Conservation (phyloP, 1,284 basidiomycete species). For the Ceratobasidium sp. region DNA sequence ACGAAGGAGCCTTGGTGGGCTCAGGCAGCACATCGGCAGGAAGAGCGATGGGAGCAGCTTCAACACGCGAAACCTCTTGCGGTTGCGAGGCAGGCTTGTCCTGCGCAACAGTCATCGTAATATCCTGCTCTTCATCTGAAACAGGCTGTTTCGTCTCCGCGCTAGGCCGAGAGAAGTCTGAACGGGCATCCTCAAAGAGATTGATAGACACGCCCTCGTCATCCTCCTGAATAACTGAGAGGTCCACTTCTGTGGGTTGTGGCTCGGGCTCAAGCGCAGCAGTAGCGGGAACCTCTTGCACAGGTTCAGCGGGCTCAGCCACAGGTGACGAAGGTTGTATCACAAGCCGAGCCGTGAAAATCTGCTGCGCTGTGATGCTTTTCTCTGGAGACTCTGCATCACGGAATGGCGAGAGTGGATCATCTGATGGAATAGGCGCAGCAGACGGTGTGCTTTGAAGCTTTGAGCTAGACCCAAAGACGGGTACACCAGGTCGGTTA, state of each 20-base stretch:
- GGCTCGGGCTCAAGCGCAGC: not conserved
- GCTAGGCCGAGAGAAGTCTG: slow-evolving; percentile 27
- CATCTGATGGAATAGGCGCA: slow-evolving; percentile 21
- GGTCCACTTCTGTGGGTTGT: slow-evolving; percentile 26
- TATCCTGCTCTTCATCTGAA: slow-evolving; percentile 21
- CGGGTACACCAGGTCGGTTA: slow-evolving; percentile 31
- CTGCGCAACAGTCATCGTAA: not conserved
- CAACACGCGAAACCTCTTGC: too few relatives aligned
- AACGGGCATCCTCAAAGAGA: slow-evolving; percentile 29
- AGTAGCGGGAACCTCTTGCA: slow-evolving; percentile 15
- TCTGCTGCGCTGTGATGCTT: slow-evolving; percentile 15
- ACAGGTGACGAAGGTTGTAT: slow-evolving; percentile 26
- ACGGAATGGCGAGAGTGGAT: slow-evolving; percentile 32
- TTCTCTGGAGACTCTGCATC: slow-evolving; percentile 26
- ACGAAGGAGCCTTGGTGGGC: not conserved
- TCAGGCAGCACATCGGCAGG: not conserved
- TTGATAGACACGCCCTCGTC: slow-evolving; percentile 34
- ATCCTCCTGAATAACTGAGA: slow-evolving; percentile 37
- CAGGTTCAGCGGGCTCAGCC: slow-evolving; percentile 1
- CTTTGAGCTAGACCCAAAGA: slow-evolving; percentile 15
- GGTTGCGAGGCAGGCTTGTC: not conserved
- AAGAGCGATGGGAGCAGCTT: not conserved
- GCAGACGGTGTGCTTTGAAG: not conserved
- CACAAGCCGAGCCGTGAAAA: slow-evolving; percentile 21
- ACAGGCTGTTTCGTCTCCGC: not conserved